Conservation (phyloP, 306 rosid genomes). For the Pterocarpus macrocarpus region DNA sequence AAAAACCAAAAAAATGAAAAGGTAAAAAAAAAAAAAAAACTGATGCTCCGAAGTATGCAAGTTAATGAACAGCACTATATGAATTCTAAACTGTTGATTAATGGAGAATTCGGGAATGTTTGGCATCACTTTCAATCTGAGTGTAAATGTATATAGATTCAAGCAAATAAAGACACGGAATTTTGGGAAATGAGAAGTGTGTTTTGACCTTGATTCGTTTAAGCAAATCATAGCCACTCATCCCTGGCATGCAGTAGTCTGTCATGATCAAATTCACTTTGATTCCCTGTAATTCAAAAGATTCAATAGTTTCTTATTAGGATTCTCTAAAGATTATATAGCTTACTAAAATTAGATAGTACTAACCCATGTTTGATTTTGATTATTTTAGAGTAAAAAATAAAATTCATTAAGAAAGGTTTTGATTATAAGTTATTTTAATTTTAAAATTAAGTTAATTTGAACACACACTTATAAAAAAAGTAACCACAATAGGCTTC, state of each 20-base stretch:
- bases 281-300: conserved; percentile 64
- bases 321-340: too few species aligned
- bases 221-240: conserved; percentile 98
- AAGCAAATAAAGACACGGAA: conserved; percentile 36
- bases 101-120: conserved; percentile 46
- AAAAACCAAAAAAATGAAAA: too few species aligned
- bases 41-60: background rate
- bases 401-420: too few species aligned
- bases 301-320: background rate
- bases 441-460: too few species aligned
- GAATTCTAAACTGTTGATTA: conserved; percentile 16
- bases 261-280: conserved; percentile 99
- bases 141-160: background rate
- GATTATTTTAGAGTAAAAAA: too few species aligned
- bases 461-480: background rate
- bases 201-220: conserved; percentile 83
- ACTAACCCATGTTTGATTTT: background rate
- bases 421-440: too few species aligned
- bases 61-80: conserved; percentile 4
- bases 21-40: too few species aligned
- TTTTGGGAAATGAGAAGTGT: conserved; percentile 49
- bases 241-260: conserved; percentile 99
- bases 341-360: background rate
- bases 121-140: conserved; percentile 38
- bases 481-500: background rate